phyloP scores from a whole-genome alignment of 2,329 filamentous ascomycete species.

The Cladosporium sp. region DNA sequence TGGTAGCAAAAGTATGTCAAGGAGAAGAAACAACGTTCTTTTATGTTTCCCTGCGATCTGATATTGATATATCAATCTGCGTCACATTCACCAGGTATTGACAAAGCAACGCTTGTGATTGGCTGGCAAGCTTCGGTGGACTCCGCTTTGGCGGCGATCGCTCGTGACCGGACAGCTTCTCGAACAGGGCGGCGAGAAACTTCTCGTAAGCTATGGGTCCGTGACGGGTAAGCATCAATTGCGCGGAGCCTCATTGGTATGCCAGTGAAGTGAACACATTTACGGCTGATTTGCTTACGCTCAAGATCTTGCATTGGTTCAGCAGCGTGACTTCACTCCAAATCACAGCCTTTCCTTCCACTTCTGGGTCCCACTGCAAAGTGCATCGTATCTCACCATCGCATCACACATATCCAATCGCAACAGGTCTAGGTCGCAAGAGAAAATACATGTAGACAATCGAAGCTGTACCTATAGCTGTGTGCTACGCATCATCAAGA shows the following conservation, averaged over 20 bases:
- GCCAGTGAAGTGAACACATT: background rate
- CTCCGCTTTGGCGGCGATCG: slow-evolving; percentile 2
- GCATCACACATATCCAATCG: background rate
- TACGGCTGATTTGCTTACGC: background rate
- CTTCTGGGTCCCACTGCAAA: background rate
- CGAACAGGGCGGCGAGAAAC: slow-evolving; percentile 7
- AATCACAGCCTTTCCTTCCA: background rate
- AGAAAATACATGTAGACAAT: too few relatives aligned
- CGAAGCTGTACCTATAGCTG: background rate
- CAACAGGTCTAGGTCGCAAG: too few relatives aligned
- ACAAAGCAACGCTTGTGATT: slow-evolving; percentile 14
- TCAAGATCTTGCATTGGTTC: background rate
- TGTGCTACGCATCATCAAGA: background rate
- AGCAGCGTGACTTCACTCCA: background rate
- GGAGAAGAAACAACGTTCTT: slow-evolving; percentile 2
- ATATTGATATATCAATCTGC: slow-evolving; percentile 21
- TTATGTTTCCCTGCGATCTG: slow-evolving; percentile 19
- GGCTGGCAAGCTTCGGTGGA: background rate
- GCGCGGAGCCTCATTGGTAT: background rate
- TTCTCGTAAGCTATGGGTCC: background rate
- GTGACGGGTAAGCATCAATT: background rate
- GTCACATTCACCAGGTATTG: background rate
- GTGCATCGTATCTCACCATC: background rate
- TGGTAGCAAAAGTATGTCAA: background rate
- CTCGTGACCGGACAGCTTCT: slow-evolving; percentile 11